Percentiles rank a stretch among this genome's conserved stretches.
phyloP scores from a whole-genome alignment of 2,329 filamentous ascomycete species.

The Paracoccidioides brasiliensis region DNA sequence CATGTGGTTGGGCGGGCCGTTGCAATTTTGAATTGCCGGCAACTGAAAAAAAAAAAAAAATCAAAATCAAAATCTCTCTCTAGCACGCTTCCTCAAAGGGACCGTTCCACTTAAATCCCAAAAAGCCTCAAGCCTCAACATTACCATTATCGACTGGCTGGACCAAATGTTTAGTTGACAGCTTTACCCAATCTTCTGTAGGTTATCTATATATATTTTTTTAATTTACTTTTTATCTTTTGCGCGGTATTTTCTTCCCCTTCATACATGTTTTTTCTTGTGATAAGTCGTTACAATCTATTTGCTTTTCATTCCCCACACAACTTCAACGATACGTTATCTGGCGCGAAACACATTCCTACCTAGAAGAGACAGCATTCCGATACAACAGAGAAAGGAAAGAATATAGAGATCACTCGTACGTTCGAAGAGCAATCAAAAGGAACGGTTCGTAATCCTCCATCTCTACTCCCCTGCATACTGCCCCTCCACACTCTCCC shows the following conservation, averaged over 20 bases:
- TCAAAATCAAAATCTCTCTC: not conserved
- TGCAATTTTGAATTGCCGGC: not conserved
- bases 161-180: not conserved
- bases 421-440: not conserved
- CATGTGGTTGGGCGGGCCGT: no score
- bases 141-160: not conserved
- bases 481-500: not conserved
- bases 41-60: not conserved
- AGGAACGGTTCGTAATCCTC: not conserved
- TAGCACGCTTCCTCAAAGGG: not conserved
- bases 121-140: not conserved
- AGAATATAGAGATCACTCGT: not conserved
- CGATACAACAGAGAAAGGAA: not conserved
- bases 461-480: not conserved
- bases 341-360: not conserved
- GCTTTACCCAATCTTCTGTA: no score
- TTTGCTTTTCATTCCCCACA: no score
- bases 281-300: not conserved
- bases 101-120: not conserved
- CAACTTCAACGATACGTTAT: not conserved
- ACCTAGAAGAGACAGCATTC: not conserved
- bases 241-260: no score
- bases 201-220: no score
- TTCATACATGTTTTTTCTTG: not conserved
- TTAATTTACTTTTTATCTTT: no score